These are phyloP conservation scores for Pichia inconspicua DNA, from an alignment of 1,139 yeast genomes.

Conservation along the genomic window DNA sequence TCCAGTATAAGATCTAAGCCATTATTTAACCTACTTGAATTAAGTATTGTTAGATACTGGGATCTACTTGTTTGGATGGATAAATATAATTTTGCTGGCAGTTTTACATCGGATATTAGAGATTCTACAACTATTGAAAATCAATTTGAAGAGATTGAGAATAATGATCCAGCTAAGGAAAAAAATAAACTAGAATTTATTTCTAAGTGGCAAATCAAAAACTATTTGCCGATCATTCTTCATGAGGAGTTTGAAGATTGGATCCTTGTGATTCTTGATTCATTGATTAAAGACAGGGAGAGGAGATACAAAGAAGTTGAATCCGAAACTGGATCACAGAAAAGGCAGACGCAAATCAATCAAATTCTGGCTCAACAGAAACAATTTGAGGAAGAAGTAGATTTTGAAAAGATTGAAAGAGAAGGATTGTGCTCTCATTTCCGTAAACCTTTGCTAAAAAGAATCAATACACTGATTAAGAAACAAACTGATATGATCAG, in stretches of 20 bases:
- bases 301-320: slow-evolving; percentile 26
- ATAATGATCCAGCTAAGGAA: slow-evolving; percentile 32
- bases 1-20: slow-evolving; percentile 78
- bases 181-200: slow-evolving; percentile 40
- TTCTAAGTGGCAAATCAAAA: slow-evolving; percentile 75
- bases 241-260: slow-evolving; percentile 85
- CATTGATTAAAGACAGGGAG: slow-evolving; percentile 52
- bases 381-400: slow-evolving; percentile 30
- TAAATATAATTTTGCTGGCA: slow-evolving; percentile 78
- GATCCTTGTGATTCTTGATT: slow-evolving; percentile 69
- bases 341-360: slow-evolving; percentile 59
- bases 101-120: slow-evolving; percentile 56
- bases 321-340: slow-evolving; percentile 35
- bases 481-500: slow-evolving; percentile 68
- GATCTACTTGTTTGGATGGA: slow-evolving; percentile 94
- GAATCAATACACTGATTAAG: slow-evolving; percentile 57
- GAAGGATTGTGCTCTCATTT: slow-evolving; percentile 43
- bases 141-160: not conserved
- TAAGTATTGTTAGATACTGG: slow-evolving; percentile 76
- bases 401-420: slow-evolving; percentile 26
- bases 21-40: slow-evolving; percentile 72
- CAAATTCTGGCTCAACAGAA: slow-evolving; percentile 43
- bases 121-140: slow-evolving; percentile 4
- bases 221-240: slow-evolving; percentile 65
- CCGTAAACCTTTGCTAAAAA: slow-evolving; percentile 55